Conservation (phyloP, 306 rosid genomes). For the Malus domestica region ASM211411v1 NC_041803.1:54643501-54644000, state of each 20-base stretch:
- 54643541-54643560: conserved; percentile 3
- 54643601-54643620: not conserved
- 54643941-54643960: too few species aligned
- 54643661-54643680: not conserved
- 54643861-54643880: not conserved
- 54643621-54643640: not conserved
- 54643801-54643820: not conserved
- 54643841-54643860: not conserved
- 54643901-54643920: not conserved
- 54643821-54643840: not conserved
- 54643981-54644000: too few species aligned
- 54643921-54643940: too few species aligned
- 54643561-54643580: not conserved
- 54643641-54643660: not conserved
- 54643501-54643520: not conserved
- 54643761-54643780: not conserved
- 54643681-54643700: not conserved
- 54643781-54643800: too few species aligned
- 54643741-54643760: not conserved
- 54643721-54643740: not conserved
- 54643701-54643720: not conserved
- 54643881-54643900: not conserved
- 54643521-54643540: not conserved
- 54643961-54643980: too few species aligned
- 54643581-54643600: not conserved